Conservation (phyloP, 2,329 filamentous ascomycete genomes). For the Colletotrichum orbiculare region DNA sequence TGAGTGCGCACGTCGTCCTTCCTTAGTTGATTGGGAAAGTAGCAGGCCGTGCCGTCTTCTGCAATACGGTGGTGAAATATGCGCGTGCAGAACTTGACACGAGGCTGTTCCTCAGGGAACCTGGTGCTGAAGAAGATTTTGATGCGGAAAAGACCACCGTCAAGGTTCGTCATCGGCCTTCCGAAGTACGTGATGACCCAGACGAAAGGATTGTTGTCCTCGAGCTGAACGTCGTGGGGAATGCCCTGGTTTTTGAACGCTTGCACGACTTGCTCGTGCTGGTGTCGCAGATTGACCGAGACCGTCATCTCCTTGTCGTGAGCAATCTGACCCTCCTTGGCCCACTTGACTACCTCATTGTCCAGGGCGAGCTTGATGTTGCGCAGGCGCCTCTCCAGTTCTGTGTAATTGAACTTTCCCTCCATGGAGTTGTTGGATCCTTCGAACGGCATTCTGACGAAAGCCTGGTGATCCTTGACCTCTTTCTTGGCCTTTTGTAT, state of each 20-base stretch:
- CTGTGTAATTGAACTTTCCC: slow-evolving; percentile 83
- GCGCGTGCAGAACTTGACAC: slow-evolving; percentile 81
- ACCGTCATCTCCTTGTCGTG: slow-evolving; percentile 77
- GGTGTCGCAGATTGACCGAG: slow-evolving; percentile 83
- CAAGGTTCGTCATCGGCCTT: slow-evolving; percentile 90
- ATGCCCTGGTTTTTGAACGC: slow-evolving; percentile 77
- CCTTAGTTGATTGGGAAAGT: slow-evolving; percentile 70
- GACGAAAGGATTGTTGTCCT: slow-evolving; percentile 86
- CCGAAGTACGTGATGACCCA: slow-evolving; percentile 94
- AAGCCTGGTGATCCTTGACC: slow-evolving; percentile 71
- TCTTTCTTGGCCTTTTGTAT: slow-evolving; percentile 74
- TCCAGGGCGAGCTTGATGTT: slow-evolving; percentile 78
- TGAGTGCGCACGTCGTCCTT: slow-evolving; percentile 84
- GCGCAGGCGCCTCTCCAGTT: slow-evolving; percentile 75
- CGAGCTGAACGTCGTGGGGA: slow-evolving; percentile 80
- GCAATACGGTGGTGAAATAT: slow-evolving; percentile 92
- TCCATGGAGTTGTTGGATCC: slow-evolving; percentile 81
- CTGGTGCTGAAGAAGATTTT: slow-evolving; percentile 82
- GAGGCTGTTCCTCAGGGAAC: slow-evolving; percentile 90
- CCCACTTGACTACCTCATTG: slow-evolving; percentile 79
- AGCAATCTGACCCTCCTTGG: slow-evolving; percentile 71
- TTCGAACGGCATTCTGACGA: slow-evolving; percentile 92
- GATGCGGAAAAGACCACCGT: slow-evolving; percentile 89
- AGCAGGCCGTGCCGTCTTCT: slow-evolving; percentile 83
- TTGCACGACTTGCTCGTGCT: slow-evolving; percentile 85